Evolutionary conservation across 108 stramenopile species (phyloP).

Genomic region (Pseudonitzschia multistriata): DNA sequence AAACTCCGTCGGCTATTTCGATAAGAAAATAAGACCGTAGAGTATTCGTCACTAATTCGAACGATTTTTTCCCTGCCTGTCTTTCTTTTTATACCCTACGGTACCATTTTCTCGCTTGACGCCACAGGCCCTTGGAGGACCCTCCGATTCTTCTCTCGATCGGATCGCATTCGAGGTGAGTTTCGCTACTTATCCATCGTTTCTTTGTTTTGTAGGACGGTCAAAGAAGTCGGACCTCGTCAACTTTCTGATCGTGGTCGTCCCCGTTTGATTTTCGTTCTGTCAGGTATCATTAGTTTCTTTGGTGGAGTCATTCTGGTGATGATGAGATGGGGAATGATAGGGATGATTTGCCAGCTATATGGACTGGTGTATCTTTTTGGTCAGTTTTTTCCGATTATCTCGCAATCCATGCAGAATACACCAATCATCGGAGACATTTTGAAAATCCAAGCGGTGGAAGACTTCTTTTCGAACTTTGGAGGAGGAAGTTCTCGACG

Average conservation of each 20-base stretch:
- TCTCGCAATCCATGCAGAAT: constrained; percentile 77
- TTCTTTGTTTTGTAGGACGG: not conserved
- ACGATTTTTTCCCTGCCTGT: too few species aligned
- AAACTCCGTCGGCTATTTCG: too few species aligned
- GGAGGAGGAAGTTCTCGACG: constrained; percentile 45
- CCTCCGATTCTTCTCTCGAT: constrained; percentile 80
- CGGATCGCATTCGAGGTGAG: constrained; percentile 72
- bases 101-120: too few species aligned
- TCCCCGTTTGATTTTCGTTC: not conserved
- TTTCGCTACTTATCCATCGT: not conserved
- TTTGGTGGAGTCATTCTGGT: constrained; percentile 83
- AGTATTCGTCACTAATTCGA: too few species aligned
- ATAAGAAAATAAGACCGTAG: too few species aligned
- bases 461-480: constrained; percentile 75
- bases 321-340: constrained; percentile 79
- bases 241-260: not conserved
- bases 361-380: constrained; percentile 89
- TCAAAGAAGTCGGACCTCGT: not conserved
- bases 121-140: constrained; percentile 60
- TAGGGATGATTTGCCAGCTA: constrained; percentile 81
- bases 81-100: too few species aligned
- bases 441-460: constrained; percentile 66
- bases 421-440: constrained; percentile 77
- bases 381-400: constrained; percentile 92
- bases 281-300: constrained; percentile 68